phyloP scores from a whole-genome alignment of 495 filamentous ascomycete genomes.

The Xylaria bambusicola region DNA sequence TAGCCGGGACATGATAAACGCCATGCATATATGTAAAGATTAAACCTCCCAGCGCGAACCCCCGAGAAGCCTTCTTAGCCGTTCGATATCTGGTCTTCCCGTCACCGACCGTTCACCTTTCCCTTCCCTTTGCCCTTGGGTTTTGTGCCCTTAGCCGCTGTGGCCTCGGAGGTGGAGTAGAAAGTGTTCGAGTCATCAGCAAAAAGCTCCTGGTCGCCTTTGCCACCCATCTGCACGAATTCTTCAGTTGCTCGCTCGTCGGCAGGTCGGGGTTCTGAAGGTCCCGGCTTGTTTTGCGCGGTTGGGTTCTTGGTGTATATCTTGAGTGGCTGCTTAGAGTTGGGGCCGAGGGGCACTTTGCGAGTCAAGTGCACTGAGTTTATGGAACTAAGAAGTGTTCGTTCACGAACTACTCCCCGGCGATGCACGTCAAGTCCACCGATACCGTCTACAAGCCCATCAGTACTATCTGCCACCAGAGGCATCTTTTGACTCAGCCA shows the following conservation, averaged over 20 bases:
- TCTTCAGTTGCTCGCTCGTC: constrained; percentile 66
- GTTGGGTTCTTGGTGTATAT: constrained; percentile 75
- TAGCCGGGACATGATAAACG: background rate
- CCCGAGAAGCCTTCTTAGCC: background rate
- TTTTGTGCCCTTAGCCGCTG: constrained; percentile 31
- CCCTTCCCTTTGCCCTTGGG: constrained; percentile 30
- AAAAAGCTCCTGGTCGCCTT: constrained; percentile 77
- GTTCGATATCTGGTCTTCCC: background rate
- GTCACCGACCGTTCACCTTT: constrained; percentile 6
- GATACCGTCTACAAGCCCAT: constrained; percentile 82
- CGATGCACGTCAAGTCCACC: constrained; percentile 80
- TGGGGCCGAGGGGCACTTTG: constrained; percentile 54
- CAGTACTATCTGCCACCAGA: constrained; percentile 80
- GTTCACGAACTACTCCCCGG: constrained; percentile 75
- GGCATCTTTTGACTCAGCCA: constrained; percentile 68
- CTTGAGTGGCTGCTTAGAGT: constrained; percentile 63
- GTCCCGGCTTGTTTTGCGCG: constrained; percentile 20
- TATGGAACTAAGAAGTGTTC: constrained; percentile 80
- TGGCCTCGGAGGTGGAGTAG: constrained; percentile 42
- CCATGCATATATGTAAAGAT: constrained; percentile 13
- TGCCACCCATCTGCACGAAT: constrained; percentile 79
- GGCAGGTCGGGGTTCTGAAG: constrained; percentile 62
- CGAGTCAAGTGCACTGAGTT: constrained; percentile 74
- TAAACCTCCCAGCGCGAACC: background rate
- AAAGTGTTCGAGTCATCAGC: constrained; percentile 59